Percentiles rank a stretch among this genome's conserved stretches.
Evolutionary conservation across 2,329 filamentous ascomycete genomes (phyloP).

Genomic region (Fusarium sp.): DNA sequence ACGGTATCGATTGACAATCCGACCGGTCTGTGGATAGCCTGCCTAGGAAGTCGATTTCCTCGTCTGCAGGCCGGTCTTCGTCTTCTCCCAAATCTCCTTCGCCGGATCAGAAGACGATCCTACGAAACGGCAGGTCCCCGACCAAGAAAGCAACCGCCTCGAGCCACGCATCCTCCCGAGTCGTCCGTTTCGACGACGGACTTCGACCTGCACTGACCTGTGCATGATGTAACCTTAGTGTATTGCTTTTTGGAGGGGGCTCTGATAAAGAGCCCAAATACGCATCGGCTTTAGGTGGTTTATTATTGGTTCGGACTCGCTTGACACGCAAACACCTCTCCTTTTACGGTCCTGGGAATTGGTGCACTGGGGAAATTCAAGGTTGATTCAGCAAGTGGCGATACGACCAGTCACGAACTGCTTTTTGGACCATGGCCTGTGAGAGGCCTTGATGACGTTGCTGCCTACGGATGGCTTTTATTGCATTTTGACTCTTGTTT

Average conservation of each 20-base stretch:
- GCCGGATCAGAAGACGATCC: constrained; percentile 57
- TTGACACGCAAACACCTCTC: constrained; percentile 40
- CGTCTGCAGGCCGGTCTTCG: constrained; percentile 72
- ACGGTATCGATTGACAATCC: constrained; percentile 97
- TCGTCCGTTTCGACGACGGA: constrained; percentile 57
- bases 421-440: constrained; percentile 44
- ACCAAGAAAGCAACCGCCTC: constrained; percentile 50
- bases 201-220: constrained; percentile 53
- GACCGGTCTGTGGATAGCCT: constrained; percentile 72
- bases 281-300: constrained; percentile 40
- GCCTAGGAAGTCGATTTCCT: constrained; percentile 56
- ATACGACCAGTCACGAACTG: constrained; percentile 49
- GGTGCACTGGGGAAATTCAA: constrained; percentile 47
- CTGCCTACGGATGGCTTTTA: constrained; percentile 46
- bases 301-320: constrained; percentile 44
- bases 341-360: constrained; percentile 40
- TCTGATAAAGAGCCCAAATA: constrained; percentile 25
- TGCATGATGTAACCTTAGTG: constrained; percentile 50
- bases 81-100: constrained; percentile 56
- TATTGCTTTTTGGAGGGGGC: constrained; percentile 39
- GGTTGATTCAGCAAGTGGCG: constrained; percentile 49
- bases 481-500: constrained; percentile 32
- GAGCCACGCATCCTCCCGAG: constrained; percentile 53
- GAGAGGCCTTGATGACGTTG: constrained; percentile 45
- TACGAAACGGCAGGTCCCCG: constrained; percentile 56